These are phyloP conservation scores for Jatropha multifida DNA, from an alignment of 441 rosid species.

Conservation along the genomic window DNA sequence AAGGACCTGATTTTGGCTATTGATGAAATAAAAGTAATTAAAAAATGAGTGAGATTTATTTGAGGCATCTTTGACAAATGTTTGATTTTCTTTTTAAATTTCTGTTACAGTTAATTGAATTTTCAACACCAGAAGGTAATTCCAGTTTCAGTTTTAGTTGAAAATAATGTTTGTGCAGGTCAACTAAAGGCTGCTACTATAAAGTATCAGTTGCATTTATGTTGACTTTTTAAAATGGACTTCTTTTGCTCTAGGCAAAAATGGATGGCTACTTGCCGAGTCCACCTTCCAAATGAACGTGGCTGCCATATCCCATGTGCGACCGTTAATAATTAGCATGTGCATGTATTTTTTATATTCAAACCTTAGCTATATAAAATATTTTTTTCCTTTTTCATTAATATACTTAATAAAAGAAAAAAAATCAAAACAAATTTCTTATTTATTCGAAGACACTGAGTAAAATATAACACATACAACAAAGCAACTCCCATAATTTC, in stretches of 20 bases:
- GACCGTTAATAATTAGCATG: not conserved
- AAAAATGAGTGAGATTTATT: constrained; percentile 3
- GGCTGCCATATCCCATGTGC: not conserved
- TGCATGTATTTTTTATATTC: too few species aligned
- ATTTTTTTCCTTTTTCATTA: too few species aligned
- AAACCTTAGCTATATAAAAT: too few species aligned
- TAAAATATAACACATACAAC: too few species aligned
- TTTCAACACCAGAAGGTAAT: not conserved
- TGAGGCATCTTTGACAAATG: not conserved
- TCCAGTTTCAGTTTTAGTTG: not conserved
- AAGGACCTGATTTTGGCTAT: constrained; percentile 18
- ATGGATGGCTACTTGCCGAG: not conserved
- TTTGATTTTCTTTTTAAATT: not conserved
- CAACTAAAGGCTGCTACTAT: not conserved
- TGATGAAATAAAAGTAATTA: constrained; percentile 25
- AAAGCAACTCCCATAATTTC: too few species aligned
- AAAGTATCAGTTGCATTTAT: not conserved
- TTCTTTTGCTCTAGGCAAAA: not conserved
- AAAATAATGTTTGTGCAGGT: not conserved
- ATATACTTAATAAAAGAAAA: too few species aligned
- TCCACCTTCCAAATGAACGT: not conserved
- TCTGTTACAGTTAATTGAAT: not conserved
- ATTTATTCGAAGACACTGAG: too few species aligned
- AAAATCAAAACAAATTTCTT: too few species aligned
- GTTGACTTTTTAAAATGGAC: not conserved